Percentiles rank a stretch among this genome's conserved stretches.
Evolutionary conservation across 805 yeast genomes (phyloP).

Genomic region (Lachancea meyersii): DNA sequence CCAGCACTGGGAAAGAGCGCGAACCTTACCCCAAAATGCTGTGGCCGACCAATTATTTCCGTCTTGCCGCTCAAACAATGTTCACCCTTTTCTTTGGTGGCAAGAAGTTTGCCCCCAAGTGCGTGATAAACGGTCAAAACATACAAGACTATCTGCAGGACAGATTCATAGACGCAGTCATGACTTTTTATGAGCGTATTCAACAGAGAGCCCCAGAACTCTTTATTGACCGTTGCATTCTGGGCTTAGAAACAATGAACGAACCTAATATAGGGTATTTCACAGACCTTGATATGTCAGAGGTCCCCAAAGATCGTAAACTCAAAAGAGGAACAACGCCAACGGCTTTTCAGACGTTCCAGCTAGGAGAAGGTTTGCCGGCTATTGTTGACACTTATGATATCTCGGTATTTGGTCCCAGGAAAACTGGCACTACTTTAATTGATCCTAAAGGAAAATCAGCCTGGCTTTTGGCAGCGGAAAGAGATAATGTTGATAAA

Average conservation of each 20-base stretch:
- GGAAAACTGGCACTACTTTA: constrained; percentile 46
- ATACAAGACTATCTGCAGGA: constrained; percentile 73
- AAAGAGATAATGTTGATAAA: constrained; percentile 41
- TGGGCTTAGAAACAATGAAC: constrained; percentile 80
- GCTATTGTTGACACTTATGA: constrained; percentile 63
- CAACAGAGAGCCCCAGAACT: constrained; percentile 39
- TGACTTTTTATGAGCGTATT: constrained; percentile 40
- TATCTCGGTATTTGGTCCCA: constrained; percentile 72
- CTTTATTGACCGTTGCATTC: constrained; percentile 38
- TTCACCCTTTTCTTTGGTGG: constrained; percentile 85
- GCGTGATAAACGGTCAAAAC: constrained; percentile 61
- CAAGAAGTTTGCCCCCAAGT: constrained; percentile 65
- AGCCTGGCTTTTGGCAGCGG: constrained; percentile 61
- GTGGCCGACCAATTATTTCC: constrained; percentile 83
- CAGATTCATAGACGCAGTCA: constrained; percentile 53
- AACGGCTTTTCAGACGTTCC: constrained; percentile 65
- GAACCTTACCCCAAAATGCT: constrained; percentile 68
- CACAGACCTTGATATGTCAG: constrained; percentile 51
- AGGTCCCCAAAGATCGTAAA: constrained; percentile 54
- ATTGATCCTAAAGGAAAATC: constrained; percentile 61
- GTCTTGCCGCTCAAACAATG: constrained; percentile 74
- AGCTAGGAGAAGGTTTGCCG: constrained; percentile 72
- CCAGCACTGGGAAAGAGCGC: constrained; percentile 36
- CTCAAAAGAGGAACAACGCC: constrained; percentile 79
- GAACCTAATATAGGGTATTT: constrained; percentile 78